phyloP scores from a whole-genome alignment of 108 stramenopile genomes.

The Fistulifera solaris region DNA sequence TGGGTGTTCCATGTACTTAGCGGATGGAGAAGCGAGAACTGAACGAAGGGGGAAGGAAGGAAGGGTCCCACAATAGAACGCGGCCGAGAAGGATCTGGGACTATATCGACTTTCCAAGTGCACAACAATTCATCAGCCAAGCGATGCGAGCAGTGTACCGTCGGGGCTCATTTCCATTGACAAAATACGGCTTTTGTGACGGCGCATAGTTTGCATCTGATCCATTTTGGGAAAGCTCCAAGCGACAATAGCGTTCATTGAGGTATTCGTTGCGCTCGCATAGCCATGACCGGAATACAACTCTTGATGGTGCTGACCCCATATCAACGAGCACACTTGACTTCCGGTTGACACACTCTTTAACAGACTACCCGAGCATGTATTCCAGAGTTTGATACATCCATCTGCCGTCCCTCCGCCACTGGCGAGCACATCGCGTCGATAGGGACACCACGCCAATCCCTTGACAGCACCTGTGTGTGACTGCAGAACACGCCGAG shows the following conservation, averaged over 20 bases:
- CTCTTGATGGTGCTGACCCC: constrained; percentile 79
- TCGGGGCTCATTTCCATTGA: constrained; percentile 83
- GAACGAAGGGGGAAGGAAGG: no score
- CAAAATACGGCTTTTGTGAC: constrained; percentile 74
- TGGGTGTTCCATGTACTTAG: no score
- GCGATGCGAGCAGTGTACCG: constrained; percentile 69
- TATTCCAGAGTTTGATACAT: constrained; percentile 93
- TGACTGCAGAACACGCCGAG: constrained; percentile 43
- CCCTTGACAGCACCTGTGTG: constrained; percentile 36
- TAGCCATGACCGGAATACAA: constrained; percentile 80
- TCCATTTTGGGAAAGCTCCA: constrained; percentile 62
- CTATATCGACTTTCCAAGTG: constrained; percentile 87
- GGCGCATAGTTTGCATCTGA: constrained; percentile 74
- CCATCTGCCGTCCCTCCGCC: constrained; percentile 91
- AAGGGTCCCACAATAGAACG: no score
- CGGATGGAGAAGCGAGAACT: no score
- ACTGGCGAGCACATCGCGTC: constrained; percentile 78
- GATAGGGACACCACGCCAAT: constrained; percentile 83
- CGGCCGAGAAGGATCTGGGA: constrained; percentile 15
- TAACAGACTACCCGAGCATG: constrained; percentile 56
- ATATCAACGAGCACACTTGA: constrained; percentile 83
- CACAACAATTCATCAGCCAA: constrained; percentile 90
- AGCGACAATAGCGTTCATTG: constrained; percentile 44
- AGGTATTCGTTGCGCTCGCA: constrained; percentile 43
- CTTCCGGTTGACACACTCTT: constrained; percentile 83